Percentiles rank a stretch among this genome's conserved stretches.
Evolutionary conservation across 2,329 filamentous ascomycete species (phyloP).

Genomic region (Verticillium dahliae): DNA sequence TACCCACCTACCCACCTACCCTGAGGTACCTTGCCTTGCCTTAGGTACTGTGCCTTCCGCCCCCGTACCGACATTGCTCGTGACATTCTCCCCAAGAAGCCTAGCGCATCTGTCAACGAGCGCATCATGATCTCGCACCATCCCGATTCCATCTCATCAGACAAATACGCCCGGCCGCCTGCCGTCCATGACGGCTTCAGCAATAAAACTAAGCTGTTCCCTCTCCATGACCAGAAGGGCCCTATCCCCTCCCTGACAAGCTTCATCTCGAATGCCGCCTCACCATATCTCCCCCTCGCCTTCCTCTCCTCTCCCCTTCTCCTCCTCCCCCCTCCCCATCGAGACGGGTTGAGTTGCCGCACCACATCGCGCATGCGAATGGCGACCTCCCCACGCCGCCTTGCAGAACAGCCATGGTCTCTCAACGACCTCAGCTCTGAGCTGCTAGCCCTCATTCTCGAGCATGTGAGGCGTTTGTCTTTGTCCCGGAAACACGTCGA

Average conservation of each 20-base stretch:
- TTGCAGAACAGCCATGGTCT: conserved; percentile 15
- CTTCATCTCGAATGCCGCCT: neutral
- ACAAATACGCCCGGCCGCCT: conserved; percentile 6
- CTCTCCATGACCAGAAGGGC: neutral
- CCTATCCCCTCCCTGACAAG: neutral
- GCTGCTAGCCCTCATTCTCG: conserved; percentile 32
- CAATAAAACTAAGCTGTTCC: conserved; percentile 8
- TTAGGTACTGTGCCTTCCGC: neutral
- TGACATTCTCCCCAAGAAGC: conserved; percentile 14
- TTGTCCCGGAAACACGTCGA: conserved; percentile 7
- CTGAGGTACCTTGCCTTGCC: too few species aligned
- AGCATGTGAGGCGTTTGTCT: conserved; percentile 24
- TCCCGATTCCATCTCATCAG: conserved; percentile 5
- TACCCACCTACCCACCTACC: too few species aligned
- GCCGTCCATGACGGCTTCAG: conserved; percentile 8
- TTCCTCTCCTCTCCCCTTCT: conserved; percentile 5
- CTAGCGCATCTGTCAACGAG: conserved; percentile 13
- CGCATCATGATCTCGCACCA: conserved; percentile 11
- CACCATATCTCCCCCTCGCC: conserved; percentile 1
- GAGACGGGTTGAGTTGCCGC: neutral
- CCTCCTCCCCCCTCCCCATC: conserved; percentile 5
- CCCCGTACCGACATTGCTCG: conserved; percentile 9
- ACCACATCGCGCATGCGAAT: conserved; percentile 11
- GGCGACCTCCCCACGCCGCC: conserved; percentile 13
- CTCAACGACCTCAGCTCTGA: conserved; percentile 33